Conservation (phyloP, 176 grass and related monocot genomes). For the Oryza coarctata region DNA sequence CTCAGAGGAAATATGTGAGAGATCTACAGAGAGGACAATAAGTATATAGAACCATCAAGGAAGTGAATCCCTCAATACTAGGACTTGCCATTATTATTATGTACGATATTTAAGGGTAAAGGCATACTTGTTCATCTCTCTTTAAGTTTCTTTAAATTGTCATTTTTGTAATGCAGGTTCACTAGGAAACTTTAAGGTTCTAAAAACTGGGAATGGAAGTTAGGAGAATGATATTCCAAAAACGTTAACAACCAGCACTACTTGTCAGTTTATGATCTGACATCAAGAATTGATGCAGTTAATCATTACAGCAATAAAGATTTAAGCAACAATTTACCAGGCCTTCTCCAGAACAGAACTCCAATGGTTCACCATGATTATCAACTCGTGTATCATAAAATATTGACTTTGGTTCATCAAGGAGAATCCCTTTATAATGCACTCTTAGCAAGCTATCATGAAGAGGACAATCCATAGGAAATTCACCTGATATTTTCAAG, state of each 20-base stretch:
- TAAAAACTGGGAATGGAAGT: not conserved
- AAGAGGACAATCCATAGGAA: conserved; percentile 99
- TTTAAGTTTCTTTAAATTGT: not conserved
- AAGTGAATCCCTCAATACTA: not conserved
- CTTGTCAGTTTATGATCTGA: not conserved
- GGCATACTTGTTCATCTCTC: not conserved
- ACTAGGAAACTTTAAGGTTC: not conserved
- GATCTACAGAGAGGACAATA: conserved; percentile 3
- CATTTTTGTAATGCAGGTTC: not conserved
- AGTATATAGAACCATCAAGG: not conserved
- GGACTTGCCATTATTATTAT: not conserved
- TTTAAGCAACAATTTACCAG: conserved; percentile 49
- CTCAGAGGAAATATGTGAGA: not conserved
- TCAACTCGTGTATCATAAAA: conserved; percentile 94
- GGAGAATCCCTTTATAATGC: conserved; percentile 88
- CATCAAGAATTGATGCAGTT: not conserved
- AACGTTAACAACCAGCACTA: not conserved
- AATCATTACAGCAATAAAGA: not conserved
- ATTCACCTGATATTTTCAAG: conserved; percentile 67
- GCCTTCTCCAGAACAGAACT: conserved; percentile 97
- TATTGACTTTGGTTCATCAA: conserved; percentile 85
- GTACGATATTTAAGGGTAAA: not conserved
- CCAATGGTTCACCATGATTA: conserved; percentile 87
- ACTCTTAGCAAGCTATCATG: conserved; percentile 96
- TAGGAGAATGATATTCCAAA: not conserved